Percentiles rank a stretch among this genome's conserved stretches.
Evolutionary conservation across 2,329 filamentous ascomycete genomes (phyloP).

Genomic region (Diaporthe ampelina): DNA sequence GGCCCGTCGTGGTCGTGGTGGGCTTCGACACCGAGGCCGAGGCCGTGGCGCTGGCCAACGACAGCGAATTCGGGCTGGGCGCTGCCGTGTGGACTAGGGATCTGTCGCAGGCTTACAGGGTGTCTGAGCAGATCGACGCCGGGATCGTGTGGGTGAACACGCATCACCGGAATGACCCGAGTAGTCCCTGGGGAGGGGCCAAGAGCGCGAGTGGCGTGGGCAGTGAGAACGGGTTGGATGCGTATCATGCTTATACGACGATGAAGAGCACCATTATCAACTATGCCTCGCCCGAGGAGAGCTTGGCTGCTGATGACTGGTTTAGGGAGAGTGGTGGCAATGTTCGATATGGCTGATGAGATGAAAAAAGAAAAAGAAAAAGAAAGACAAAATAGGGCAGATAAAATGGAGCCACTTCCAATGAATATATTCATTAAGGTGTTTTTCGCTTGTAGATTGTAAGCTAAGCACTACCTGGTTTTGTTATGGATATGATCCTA

Average conservation of each 20-base stretch:
- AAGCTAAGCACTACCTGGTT: no score
- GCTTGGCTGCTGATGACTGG: constrained; percentile 72
- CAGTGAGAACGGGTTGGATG: constrained; percentile 79
- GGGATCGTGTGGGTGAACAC: constrained; percentile 72
- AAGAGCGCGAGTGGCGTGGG: constrained; percentile 75
- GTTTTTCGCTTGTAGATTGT: no score
- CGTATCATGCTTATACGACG: constrained; percentile 70
- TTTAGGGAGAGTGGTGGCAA: constrained; percentile 70
- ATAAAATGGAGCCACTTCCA: no score
- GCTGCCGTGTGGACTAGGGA: constrained; percentile 83
- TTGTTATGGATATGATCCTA: no score
- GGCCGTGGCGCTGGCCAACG: constrained; percentile 78
- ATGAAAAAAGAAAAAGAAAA: no score
- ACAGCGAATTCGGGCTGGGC: constrained; percentile 81
- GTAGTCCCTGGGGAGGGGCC: constrained; percentile 78
- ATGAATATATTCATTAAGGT: no score
- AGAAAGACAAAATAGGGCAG: no score
- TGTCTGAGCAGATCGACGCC: constrained; percentile 78
- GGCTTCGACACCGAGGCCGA: constrained; percentile 83
- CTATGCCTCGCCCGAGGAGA: constrained; percentile 70
- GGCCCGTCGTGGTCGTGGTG: constrained; percentile 81
- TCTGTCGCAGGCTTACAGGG: constrained; percentile 79
- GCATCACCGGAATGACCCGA: constrained; percentile 80
- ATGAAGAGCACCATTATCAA: constrained; percentile 79
- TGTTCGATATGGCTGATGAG: constrained; percentile 74